Conservation (phyloP, 129 eudicot genomes). For the Flaveria sonorensis region DNA sequence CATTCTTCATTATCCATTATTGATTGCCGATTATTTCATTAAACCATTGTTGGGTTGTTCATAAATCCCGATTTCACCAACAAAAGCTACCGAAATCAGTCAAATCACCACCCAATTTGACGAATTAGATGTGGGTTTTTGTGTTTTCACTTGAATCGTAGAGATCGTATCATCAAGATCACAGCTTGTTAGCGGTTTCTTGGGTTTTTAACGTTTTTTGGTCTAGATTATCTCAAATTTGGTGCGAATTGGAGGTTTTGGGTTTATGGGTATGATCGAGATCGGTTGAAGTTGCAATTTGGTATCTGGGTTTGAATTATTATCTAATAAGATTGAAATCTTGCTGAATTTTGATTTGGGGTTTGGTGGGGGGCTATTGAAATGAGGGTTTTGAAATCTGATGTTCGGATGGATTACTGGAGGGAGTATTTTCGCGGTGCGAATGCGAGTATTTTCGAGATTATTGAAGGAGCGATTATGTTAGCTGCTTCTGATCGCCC, state of each 20-base stretch:
- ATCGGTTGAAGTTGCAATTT: slow-evolving; percentile 2
- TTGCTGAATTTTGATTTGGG: slow-evolving; percentile 33
- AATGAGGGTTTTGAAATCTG: slow-evolving; percentile 41
- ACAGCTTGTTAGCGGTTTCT: no score
- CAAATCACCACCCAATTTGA: slow-evolving; percentile 5
- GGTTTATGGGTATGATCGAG: slow-evolving; percentile 17
- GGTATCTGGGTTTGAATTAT: slow-evolving; percentile 23
- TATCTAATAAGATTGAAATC: slow-evolving; percentile 16
- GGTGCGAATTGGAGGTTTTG: slow-evolving; percentile 21
- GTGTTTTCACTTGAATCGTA: not conserved
- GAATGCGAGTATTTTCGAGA: slow-evolving; percentile 66
- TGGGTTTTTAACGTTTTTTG: no score
- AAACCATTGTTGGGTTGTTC: slow-evolving; percentile 6
- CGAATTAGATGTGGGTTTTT: not conserved
- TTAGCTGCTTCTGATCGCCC: slow-evolving; percentile 90
- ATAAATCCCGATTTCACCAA: not conserved
- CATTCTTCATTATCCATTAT: not conserved
- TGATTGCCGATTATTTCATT: not conserved
- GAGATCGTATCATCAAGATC: no score
- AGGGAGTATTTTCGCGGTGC: slow-evolving; percentile 65
- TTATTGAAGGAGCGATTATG: slow-evolving; percentile 72
- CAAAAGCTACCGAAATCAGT: no score
- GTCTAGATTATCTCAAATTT: not conserved
- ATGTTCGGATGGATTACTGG: slow-evolving; percentile 59
- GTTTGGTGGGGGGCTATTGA: slow-evolving; percentile 2